These are phyloP conservation scores for Apiotrichum gamsii DNA, from an alignment of 1,284 basidiomycete genomes.

Conservation along the genomic window DNA sequence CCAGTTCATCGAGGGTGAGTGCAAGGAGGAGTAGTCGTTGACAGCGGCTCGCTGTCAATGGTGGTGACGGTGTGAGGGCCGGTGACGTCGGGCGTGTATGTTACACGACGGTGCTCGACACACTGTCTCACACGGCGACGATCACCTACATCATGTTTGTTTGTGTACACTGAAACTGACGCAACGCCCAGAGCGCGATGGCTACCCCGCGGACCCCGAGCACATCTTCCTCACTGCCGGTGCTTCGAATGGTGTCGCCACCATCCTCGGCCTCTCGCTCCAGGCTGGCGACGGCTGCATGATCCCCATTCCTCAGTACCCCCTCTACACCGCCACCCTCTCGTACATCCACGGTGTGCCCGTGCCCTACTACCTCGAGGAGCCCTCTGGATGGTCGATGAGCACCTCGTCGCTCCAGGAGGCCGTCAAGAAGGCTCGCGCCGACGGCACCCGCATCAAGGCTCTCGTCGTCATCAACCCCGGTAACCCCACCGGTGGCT, in stretches of 20 bases:
- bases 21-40: neutral
- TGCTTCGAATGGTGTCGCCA: slow-evolving; percentile 84
- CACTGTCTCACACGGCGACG: too few relatives aligned
- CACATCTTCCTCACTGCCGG: slow-evolving; percentile 92
- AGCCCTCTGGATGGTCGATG: slow-evolving; percentile 78
- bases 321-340: slow-evolving; percentile 90
- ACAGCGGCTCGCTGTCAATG: neutral
- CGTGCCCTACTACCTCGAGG: slow-evolving; percentile 84
- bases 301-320: slow-evolving; percentile 98
- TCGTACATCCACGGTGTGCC: slow-evolving; percentile 75
- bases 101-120: too few relatives aligned
- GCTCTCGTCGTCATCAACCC: slow-evolving; percentile 93
- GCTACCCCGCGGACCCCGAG: slow-evolving; percentile 72
- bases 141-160: too few relatives aligned
- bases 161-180: too few relatives aligned
- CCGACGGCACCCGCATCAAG: slow-evolving; percentile 62
- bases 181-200: slow-evolving; percentile 66
- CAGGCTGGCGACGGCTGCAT: slow-evolving; percentile 44
- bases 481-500: slow-evolving; percentile 86
- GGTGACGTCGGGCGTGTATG: too few relatives aligned
- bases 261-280: slow-evolving; percentile 57
- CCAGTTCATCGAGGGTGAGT: slow-evolving; percentile 75
- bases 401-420: slow-evolving; percentile 63
- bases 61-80: neutral
- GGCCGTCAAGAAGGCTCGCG: slow-evolving; percentile 62